Base-by-base conservation (phyloP, 163 green algal genomes). In the Trebouxiophyceae sp. region DNA sequence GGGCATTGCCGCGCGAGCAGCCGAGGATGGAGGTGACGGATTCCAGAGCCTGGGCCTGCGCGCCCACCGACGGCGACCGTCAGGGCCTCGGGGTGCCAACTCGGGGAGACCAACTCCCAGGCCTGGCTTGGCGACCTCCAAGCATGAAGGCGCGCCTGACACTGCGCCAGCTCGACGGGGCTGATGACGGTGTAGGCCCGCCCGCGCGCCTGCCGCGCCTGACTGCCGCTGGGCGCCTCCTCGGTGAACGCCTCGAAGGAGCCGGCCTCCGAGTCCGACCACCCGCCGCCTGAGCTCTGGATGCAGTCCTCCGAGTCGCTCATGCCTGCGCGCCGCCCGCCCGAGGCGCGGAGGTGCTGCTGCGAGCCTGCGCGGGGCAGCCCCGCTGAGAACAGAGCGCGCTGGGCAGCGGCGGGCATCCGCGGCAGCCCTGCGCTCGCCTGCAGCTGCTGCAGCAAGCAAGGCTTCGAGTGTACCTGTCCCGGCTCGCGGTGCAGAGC, bases 21-120 rank as follows among this genome's bases (percentile, higher is more conserved):
- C 72, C 75, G 34, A 89, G 68, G 27, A 91, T 84, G 24, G 24
- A 50, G 5, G 71, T 68, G 1, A 89, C 81, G 2, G 77, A 60
- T 3, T 63, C 54, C 24, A 89, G 67, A 5, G 81, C 80, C 57
- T 84, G 68, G 1, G 68, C 72, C 78, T 89, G 81, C 31, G 23
- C 23, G 28, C 56, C 54, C 16, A 19, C 54, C 16, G 7, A 59
- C n/a, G 54, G 19, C 54, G 12, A 12, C 54, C 19, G 12, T 23
- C 12, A 50, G 12, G 12, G 39, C 39, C 19, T 50, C 39, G 19
- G 39, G 39, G 19, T 50, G 12, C 39, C 39, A 50, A 50, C 39
- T 50, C 19, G 39, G 19, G 39, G 19, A 50, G 12, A n/a, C 19
- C 19, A n/a, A 16, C 39, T 50, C 39, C 19, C 12, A n/a, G 12